Evolutionary conservation across 345 rosid genomes (phyloP), one percentile per base, ranked within the genome.

Genomic region (Citrus australasica): DNA sequence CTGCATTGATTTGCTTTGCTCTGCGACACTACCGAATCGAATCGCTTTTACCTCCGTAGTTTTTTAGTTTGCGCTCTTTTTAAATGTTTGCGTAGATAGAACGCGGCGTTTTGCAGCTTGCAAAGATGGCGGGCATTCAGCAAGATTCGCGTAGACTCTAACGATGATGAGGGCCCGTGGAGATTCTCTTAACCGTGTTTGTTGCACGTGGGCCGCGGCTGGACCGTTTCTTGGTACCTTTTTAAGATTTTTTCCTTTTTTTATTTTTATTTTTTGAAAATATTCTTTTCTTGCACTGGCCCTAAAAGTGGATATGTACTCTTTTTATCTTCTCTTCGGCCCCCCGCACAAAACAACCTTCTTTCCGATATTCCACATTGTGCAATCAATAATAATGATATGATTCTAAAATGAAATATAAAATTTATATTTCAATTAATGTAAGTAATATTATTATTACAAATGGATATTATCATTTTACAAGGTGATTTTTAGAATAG

Each of bases 1-100:
- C 78, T 83, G 89, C 92, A 89, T 89, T 25, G 69, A 62, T 42
- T 42, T 33, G 62, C 53, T 56, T 17, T 16, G 74, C 63, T 21
- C 9, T 8, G 74, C 63, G 13, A 32, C 8, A 28, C 10, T 19
- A 46, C 9, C 21, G n/a, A 38, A 27, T 68, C 59, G 10, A 35
- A 70, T 42, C 30, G 10, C 14, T 24, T 48, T 27, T 21, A 4
- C 19, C 19, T 19, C 11, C 22, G 3, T 25, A 22, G 24, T 61
- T 48, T 76, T 76, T 46, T 8, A 46, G 51, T 46, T 46, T 46
- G 17, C 51, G 10, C 28, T 13, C 27, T 22, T 33, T 77, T 68
- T 58, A 67, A 67, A 77, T 14, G 74, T 68, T 77, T 22, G 80
- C 69, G 63, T 69, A 2, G 69, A 46, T 25, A 55, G 11, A 60